Percentiles rank a stretch among this genome's conserved stretches.
phyloP scores from a whole-genome alignment of 2,329 filamentous ascomycete genomes.

The Colletotrichum lupini region DNA sequence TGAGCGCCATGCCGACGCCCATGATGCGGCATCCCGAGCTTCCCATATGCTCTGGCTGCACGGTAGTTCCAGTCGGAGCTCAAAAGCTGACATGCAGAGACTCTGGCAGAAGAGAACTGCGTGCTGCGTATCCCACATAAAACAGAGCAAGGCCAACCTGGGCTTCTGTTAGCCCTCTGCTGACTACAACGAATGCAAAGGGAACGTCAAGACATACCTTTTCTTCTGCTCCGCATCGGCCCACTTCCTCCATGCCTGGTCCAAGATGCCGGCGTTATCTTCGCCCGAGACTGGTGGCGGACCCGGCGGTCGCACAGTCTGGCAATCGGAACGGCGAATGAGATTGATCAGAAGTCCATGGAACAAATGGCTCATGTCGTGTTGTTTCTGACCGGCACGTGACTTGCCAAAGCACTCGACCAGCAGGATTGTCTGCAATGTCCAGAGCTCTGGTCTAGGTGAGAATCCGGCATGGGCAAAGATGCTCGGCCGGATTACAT shows the following conservation, averaged over 20 bases:
- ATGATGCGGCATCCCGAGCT: slow-evolving; percentile 61
- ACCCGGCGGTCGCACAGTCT: slow-evolving; percentile 43
- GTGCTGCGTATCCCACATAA: slow-evolving; percentile 75
- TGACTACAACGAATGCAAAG: accelerated
- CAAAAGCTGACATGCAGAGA: slow-evolving; percentile 74
- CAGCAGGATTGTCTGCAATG: slow-evolving; percentile 69
- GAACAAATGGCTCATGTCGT: slow-evolving; percentile 71
- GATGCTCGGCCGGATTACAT: slow-evolving; percentile 68
- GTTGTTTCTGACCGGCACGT: slow-evolving; percentile 70
- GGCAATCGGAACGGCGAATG: slow-evolving; percentile 49
- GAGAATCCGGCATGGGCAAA: slow-evolving; percentile 68
- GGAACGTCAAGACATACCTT: slow-evolving; percentile 47
- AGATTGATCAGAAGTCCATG: slow-evolving; percentile 52
- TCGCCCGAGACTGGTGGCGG: slow-evolving; percentile 38
- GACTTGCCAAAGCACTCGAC: slow-evolving; percentile 75
- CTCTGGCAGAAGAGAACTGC: slow-evolving; percentile 74
- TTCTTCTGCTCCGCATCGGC: slow-evolving; percentile 69
- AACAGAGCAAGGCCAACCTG: slow-evolving; percentile 67
- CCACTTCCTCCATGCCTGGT: slow-evolving; percentile 63
- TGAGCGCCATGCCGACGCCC: slow-evolving; percentile 54
- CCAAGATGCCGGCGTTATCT: slow-evolving; percentile 50
- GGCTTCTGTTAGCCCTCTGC: neutral
- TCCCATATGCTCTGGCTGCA: slow-evolving; percentile 68
- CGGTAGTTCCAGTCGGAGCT: slow-evolving; percentile 66
- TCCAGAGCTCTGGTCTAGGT: slow-evolving; percentile 69